Evolutionary conservation across 768 basidiomycete genomes (phyloP), one percentile per base, ranked within the genome.

Genomic region (Clavaria fumosa): DNA sequence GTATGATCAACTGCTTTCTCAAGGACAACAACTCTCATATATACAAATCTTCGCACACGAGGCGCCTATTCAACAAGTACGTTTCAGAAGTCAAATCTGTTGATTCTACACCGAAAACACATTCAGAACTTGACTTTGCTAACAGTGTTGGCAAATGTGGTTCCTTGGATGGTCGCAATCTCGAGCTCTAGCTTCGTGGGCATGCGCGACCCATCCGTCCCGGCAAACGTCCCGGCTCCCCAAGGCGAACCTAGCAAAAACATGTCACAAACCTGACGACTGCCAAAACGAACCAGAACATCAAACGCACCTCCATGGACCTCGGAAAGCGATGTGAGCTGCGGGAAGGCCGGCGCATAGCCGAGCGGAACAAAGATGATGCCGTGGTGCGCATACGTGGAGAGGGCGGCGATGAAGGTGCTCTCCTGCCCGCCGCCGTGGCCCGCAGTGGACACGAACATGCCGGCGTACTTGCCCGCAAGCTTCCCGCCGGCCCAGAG

Each of bases 371-470:
- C 78, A 47, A 58, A 81, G 51, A 69, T 57, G 20, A 80, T 69
- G 14, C 81, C 83, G 40, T 84, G 80, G 52, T 89, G 83, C 5
- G 64, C 53, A 38, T 86, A 49, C 30, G 77, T 71, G 37, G 69
- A 69, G 51, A 83, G 49, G 23, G 60, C 49, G 37, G 49, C 63
- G 23, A 75, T 45, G 32, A 59, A 63, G 3, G 78, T 80, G 3
- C 62, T 42, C 48, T 78, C 79, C 46, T 89, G 85, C n/a, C 86
- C 86, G 41, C 85, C 83, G 38, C 84, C 83, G 7, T 64, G 72
- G n/a, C 65, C 60, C 1, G 66, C 78, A 1, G 79, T 76, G 17
- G 77, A 78, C 34, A 83, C 71, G 60, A 88, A 89, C 28, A 74
- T 58, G 10, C 75, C 66, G 2, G 69, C 85, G 45, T 71, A 76